phyloP scores from a whole-genome alignment of 2,329 filamentous ascomycete species.

The Calonectria naviculata region DNA sequence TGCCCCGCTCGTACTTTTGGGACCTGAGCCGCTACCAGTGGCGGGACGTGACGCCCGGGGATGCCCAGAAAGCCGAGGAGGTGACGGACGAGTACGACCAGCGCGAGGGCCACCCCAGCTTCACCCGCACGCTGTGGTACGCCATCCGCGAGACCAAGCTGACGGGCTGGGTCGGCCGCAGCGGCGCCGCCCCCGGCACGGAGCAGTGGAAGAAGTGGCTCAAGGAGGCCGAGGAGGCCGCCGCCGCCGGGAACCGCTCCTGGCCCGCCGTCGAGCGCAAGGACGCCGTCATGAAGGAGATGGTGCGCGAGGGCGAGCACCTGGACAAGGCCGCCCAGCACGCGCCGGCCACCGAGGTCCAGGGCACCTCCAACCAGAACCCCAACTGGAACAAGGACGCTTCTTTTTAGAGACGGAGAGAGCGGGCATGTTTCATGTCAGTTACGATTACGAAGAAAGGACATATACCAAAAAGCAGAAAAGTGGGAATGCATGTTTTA shows the following conservation, averaged over 20 bases:
- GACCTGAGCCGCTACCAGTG: slow-evolving; percentile 64
- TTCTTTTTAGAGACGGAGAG: slow-evolving; percentile 31
- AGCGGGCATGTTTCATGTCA: not conserved
- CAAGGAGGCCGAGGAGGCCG: slow-evolving; percentile 56
- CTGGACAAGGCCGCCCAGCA: slow-evolving; percentile 44
- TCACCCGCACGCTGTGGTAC: slow-evolving; percentile 69
- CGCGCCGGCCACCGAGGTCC: slow-evolving; percentile 43
- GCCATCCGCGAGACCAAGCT: slow-evolving; percentile 65
- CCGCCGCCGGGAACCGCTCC: slow-evolving; percentile 39
- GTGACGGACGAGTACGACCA: slow-evolving; percentile 43
- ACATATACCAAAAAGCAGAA: not conserved
- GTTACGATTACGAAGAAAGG: slow-evolving; percentile 3
- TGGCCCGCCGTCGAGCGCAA: slow-evolving; percentile 63
- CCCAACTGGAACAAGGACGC: slow-evolving; percentile 36
- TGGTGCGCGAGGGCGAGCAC: slow-evolving; percentile 25
- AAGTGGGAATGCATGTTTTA: not conserved
- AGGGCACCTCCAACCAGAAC: slow-evolving; percentile 22
- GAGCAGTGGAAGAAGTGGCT: slow-evolving; percentile 66
- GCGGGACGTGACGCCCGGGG: slow-evolving; percentile 52
- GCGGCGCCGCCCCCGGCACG: slow-evolving; percentile 63
- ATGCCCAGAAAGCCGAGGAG: slow-evolving; percentile 50
- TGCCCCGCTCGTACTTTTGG: slow-evolving; percentile 64
- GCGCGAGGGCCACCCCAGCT: slow-evolving; percentile 57
- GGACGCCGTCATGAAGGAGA: slow-evolving; percentile 58
- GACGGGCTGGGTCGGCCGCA: slow-evolving; percentile 64